Percentiles rank a stretch among this genome's conserved stretches.
phyloP scores from a whole-genome alignment of 169 alveolate species.

The Plasmodium ovale region DNA sequence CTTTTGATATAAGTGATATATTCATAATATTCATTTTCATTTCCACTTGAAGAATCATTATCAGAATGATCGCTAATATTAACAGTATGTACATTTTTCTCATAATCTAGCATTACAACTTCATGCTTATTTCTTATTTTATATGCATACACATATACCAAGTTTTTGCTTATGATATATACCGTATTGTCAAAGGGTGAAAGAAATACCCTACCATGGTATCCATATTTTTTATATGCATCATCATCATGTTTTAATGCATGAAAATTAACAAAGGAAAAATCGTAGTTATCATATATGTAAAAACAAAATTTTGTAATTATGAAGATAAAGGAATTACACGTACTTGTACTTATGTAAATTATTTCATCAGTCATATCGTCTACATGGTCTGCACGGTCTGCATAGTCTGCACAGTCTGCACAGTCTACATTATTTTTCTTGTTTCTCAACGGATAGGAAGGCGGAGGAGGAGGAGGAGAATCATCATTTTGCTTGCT shows the following conservation, averaged over 20 bases:
- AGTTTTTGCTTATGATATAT: constrained; percentile 63
- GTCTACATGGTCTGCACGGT: neutral
- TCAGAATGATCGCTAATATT: constrained; percentile 45
- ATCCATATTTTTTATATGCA: constrained; percentile 26
- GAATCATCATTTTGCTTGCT: neutral
- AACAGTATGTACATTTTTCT: constrained; percentile 47
- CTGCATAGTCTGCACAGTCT: too few species aligned
- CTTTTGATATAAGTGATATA: constrained; percentile 74
- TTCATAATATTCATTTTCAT: constrained; percentile 77
- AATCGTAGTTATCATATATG: constrained; percentile 58
- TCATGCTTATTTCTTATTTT: constrained; percentile 31
- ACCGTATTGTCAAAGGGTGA: constrained; percentile 65
- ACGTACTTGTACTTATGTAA: constrained; percentile 58
- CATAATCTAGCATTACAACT: constrained; percentile 58
- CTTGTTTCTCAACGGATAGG: neutral
- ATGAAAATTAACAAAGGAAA: constrained; percentile 52
- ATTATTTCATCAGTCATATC: constrained; percentile 43
- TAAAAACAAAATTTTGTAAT: constrained; percentile 68
- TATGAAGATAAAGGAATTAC: constrained; percentile 61
- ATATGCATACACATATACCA: constrained; percentile 60
- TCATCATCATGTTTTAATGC: constrained; percentile 42
- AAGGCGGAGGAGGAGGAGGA: neutral
- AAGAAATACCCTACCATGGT: constrained; percentile 44
- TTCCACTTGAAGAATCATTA: constrained; percentile 54
- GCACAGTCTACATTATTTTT: too few species aligned